A percentile compares a stretch with the other conserved stretches of the same genome.
Evolutionary conservation across 805 yeast genomes (phyloP).

Genomic region (Spencermartinsiella europaea): DNA sequence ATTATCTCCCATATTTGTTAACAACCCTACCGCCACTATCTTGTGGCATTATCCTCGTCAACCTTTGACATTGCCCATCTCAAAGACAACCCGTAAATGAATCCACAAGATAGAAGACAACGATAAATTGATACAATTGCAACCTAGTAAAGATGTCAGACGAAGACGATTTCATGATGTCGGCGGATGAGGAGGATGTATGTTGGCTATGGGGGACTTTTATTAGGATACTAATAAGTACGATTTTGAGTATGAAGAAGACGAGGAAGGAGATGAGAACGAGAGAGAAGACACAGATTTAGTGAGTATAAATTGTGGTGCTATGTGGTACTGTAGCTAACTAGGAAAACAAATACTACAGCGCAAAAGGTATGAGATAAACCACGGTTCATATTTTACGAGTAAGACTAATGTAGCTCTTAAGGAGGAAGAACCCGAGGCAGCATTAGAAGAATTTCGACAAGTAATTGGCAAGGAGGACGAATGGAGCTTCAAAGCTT

Average conservation of each 20-base stretch:
- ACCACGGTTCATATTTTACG: too few species aligned
- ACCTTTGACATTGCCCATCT: too few species aligned
- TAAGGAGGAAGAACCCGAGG: conserved; percentile 31
- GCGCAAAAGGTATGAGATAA: conserved; percentile 33
- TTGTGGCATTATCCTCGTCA: too few species aligned
- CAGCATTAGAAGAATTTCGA: conserved; percentile 29
- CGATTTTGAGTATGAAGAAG: conserved; percentile 36
- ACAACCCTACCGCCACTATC: too few species aligned
- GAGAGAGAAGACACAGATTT: conserved; percentile 20
- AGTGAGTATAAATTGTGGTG: conserved; percentile 9
- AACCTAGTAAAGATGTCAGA: conserved; percentile 28
- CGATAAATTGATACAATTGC: too few species aligned
- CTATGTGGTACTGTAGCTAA: background rate
- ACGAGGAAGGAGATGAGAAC: conserved; percentile 30
- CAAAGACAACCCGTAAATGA: too few species aligned
- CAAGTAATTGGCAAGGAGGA: conserved; percentile 24
- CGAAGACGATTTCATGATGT: conserved; percentile 36
- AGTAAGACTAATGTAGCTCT: conserved; percentile 17
- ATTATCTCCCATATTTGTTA: too few species aligned
- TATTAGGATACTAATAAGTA: conserved; percentile 19
- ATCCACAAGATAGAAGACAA: too few species aligned
- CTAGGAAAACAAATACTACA: conserved; percentile 35
- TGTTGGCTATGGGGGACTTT: conserved; percentile 2
- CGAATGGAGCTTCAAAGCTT: conserved; percentile 32
- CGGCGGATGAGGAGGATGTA: conserved; percentile 35